phyloP scores from a whole-genome alignment of 73 alveolate species.

The Loxodes magnus region DNA sequence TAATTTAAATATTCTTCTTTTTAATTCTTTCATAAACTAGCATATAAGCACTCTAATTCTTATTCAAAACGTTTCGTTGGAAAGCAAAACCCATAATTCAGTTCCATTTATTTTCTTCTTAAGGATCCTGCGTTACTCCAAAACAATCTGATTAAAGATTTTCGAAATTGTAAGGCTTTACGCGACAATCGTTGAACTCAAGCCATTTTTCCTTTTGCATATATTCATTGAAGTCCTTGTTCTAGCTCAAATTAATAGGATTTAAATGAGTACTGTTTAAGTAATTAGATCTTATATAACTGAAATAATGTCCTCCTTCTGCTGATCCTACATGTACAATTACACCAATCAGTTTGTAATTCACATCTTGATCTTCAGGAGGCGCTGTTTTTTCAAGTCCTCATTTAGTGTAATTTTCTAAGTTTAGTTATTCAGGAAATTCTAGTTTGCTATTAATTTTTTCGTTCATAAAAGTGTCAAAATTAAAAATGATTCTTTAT shows the following conservation, averaged over 20 bases:
- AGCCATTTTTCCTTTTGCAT: conserved; percentile 63
- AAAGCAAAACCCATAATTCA: too few relatives aligned
- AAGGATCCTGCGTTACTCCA: conserved; percentile 66
- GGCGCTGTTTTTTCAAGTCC: conserved; percentile 36
- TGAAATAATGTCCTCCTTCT: conserved; percentile 87
- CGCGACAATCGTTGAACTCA: conserved; percentile 74
- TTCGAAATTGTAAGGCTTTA: conserved; percentile 30
- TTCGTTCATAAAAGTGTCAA: conserved; percentile 83
- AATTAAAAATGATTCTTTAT: conserved; percentile 84
- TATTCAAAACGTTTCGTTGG: conserved; percentile 45
- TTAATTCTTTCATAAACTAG: conserved; percentile 80
- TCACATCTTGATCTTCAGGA: too few relatives aligned
- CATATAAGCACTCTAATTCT: conserved; percentile 86
- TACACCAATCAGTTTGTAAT: conserved; percentile 85
- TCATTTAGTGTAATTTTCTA: conserved; percentile 65
- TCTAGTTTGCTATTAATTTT: conserved; percentile 89
- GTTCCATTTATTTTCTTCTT: conserved; percentile 25
- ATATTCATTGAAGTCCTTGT: too few relatives aligned
- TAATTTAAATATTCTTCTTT: conserved; percentile 39
- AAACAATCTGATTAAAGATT: conserved; percentile 57
- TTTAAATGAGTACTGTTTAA: too few relatives aligned
- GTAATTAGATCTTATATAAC: conserved; percentile 55
- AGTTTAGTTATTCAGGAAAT: conserved; percentile 85
- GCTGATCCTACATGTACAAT: conserved; percentile 93
- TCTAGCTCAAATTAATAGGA: too few relatives aligned